A percentile compares a stretch with the other conserved stretches of the same genome.
Evolutionary conservation across 176 grass and related monocot species (phyloP).

Genomic region (Cenchrus purpureus): DNA sequence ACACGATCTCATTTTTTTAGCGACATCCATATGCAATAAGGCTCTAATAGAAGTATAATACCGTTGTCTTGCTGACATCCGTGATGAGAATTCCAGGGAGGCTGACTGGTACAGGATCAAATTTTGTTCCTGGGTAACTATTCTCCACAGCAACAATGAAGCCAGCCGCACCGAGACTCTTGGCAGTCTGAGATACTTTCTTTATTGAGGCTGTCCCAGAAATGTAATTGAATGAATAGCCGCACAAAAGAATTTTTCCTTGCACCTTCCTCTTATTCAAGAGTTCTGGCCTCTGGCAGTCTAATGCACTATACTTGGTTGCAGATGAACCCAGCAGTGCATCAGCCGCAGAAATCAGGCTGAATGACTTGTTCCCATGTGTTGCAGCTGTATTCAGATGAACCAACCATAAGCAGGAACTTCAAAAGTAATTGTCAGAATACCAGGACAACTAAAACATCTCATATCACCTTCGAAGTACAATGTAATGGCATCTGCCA

Average conservation of each 20-base stretch:
- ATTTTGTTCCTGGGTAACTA: constrained; percentile 93
- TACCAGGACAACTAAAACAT: constrained; percentile 16
- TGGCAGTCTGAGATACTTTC: constrained; percentile 88
- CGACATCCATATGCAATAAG: constrained; percentile 20
- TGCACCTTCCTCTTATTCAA: constrained; percentile 85
- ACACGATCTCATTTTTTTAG: neutral
- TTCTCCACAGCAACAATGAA: constrained; percentile 95
- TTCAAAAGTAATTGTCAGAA: constrained; percentile 25
- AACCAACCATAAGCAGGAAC: constrained; percentile 25
- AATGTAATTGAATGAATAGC: constrained; percentile 98
- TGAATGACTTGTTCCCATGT: constrained; percentile 80
- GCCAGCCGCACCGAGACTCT: constrained; percentile 81
- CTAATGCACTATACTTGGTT: constrained; percentile 85
- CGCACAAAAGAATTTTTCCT: constrained; percentile 93
- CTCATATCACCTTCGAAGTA: neutral
- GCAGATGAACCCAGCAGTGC: constrained; percentile 75
- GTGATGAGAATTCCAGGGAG: constrained; percentile 94
- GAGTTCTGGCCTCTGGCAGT: constrained; percentile 93
- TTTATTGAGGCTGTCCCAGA: constrained; percentile 97
- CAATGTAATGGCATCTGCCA: neutral
- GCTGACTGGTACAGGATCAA: constrained; percentile 94
- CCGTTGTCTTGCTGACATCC: constrained; percentile 85
- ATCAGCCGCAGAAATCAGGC: constrained; percentile 83
- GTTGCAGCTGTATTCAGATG: constrained; percentile 73
- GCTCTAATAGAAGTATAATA: constrained; percentile 29